Percentiles rank a stretch among this genome's conserved stretches.
These are phyloP conservation scores for Eimeria necatrix DNA, from an alignment of 169 alveolate species.

Conservation along the genomic window DNA sequence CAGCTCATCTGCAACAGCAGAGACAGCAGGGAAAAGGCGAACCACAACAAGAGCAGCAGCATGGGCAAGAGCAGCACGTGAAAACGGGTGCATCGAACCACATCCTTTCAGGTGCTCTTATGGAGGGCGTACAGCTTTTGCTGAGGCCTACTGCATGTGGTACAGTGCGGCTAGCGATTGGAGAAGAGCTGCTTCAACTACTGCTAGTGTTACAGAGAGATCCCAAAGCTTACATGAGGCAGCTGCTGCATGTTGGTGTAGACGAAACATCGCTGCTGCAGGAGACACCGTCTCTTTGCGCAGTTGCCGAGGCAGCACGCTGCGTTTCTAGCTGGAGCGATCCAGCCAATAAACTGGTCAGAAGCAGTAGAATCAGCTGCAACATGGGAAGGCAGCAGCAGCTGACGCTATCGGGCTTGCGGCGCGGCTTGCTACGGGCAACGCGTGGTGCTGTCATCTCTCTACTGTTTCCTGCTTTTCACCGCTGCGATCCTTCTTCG, in stretches of 20 bases:
- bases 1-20: constrained; percentile 23
- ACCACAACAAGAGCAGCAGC: constrained; percentile 45
- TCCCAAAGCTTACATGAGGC: constrained; percentile 43
- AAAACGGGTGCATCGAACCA: constrained; percentile 1
- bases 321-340: constrained; percentile 41
- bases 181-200: constrained; percentile 50
- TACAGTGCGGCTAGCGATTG: constrained; percentile 50
- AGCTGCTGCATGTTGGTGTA: constrained; percentile 41
- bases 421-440: constrained; percentile 68
- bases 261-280: constrained; percentile 11
- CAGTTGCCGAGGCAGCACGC: constrained; percentile 43
- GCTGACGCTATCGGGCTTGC: constrained; percentile 32
- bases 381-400: constrained; percentile 21
- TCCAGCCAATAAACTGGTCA: background rate
- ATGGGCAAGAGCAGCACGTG: background rate
- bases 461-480: background rate
- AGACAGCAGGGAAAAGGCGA: background rate
- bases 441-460: constrained; percentile 20
- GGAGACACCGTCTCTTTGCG: constrained; percentile 21
- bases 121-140: constrained; percentile 55
- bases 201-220: constrained; percentile 61
- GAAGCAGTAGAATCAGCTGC: constrained; percentile 12
- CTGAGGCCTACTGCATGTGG: constrained; percentile 60
- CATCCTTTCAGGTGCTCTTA: constrained; percentile 6
- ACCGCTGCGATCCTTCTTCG: background rate